A percentile compares a stretch with the other conserved stretches of the same genome.
Conservation (phyloP, 768 basidiomycete species). For the Lepiota venenata region DNA sequence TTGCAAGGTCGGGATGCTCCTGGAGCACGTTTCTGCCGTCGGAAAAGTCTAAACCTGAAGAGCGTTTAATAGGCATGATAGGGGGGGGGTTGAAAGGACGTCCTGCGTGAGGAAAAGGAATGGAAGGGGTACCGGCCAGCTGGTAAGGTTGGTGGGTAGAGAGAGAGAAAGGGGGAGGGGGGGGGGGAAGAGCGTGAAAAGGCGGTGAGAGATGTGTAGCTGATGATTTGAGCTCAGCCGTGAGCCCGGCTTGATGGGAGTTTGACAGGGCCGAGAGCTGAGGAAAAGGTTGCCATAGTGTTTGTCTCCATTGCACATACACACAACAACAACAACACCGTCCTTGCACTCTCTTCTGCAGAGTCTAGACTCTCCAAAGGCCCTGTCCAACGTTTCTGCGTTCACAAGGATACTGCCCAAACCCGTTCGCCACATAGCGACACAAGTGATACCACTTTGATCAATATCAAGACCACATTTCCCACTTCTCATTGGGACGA, state of each 20-base stretch:
- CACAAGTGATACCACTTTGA: neutral
- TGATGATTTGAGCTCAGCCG: neutral
- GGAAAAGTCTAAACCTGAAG: conserved; percentile 67
- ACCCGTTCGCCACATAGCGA: neutral
- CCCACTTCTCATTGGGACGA: neutral
- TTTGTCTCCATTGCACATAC: neutral
- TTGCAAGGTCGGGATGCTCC: conserved; percentile 47
- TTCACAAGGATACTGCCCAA: conserved; percentile 6
- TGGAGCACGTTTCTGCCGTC: conserved; percentile 48
- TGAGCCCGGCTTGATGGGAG: conserved; percentile 4
- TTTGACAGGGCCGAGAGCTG: neutral
- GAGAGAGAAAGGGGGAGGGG: conserved; percentile 19
- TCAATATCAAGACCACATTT: neutral
- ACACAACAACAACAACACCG: neutral
- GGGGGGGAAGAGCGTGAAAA: neutral
- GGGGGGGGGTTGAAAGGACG: conserved; percentile 26
- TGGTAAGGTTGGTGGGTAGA: conserved; percentile 28
- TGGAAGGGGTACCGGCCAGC: conserved; percentile 45
- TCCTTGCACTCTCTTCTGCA: neutral
- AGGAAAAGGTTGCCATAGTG: conserved; percentile 11
- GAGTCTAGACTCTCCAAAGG: neutral
- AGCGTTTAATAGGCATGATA: conserved; percentile 38
- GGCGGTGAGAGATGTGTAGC: neutral
- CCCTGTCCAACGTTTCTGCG: neutral
- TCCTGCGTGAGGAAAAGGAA: conserved; percentile 37